These are phyloP conservation scores for Hygrocybe coccinea DNA, from an alignment of 768 basidiomycete species.

Conservation along the genomic window DNA sequence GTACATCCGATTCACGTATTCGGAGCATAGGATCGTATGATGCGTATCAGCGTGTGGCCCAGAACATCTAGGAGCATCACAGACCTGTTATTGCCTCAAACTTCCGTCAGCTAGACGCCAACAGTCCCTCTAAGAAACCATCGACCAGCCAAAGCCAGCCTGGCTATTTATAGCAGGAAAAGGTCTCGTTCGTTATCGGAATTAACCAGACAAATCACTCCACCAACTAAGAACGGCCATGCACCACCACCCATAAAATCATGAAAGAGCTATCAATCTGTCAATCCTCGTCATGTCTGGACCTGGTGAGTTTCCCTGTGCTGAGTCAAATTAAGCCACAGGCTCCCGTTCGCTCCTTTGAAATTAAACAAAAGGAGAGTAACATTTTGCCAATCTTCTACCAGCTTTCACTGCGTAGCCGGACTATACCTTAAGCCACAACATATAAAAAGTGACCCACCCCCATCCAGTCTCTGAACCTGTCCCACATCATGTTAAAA, in stretches of 20 bases:
- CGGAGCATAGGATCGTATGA: too few species aligned
- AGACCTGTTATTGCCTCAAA: slow-evolving; percentile 88
- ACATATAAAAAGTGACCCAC: too few species aligned
- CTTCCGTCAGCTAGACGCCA: slow-evolving; percentile 78
- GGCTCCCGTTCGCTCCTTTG: slow-evolving; percentile 48
- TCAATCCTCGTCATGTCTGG: slow-evolving; percentile 58
- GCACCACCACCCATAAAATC: slow-evolving; percentile 31
- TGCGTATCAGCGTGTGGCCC: slow-evolving; percentile 71
- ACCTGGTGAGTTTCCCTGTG: slow-evolving; percentile 79
- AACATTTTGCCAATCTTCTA: too few species aligned
- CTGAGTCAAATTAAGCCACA: slow-evolving; percentile 84
- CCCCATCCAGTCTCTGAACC: too few species aligned
- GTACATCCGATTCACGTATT: too few species aligned
- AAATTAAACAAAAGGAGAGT: too few species aligned
- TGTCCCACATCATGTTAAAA: too few species aligned
- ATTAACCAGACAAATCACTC: slow-evolving; percentile 97
- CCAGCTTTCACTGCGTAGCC: background rate
- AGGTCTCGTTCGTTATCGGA: slow-evolving; percentile 93
- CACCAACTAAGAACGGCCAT: slow-evolving; percentile 86
- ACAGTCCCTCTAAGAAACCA: slow-evolving; percentile 85
- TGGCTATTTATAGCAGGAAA: slow-evolving; percentile 90
- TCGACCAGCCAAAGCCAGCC: slow-evolving; percentile 67
- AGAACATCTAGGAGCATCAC: slow-evolving; percentile 68
- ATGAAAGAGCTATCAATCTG: too few species aligned
- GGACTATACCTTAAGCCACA: slow-evolving; percentile 17